Evolutionary conservation across 1,139 yeast species (phyloP), one percentile per base, ranked within the genome.

Genomic region (Yamadazyma friedrichii): DNA sequence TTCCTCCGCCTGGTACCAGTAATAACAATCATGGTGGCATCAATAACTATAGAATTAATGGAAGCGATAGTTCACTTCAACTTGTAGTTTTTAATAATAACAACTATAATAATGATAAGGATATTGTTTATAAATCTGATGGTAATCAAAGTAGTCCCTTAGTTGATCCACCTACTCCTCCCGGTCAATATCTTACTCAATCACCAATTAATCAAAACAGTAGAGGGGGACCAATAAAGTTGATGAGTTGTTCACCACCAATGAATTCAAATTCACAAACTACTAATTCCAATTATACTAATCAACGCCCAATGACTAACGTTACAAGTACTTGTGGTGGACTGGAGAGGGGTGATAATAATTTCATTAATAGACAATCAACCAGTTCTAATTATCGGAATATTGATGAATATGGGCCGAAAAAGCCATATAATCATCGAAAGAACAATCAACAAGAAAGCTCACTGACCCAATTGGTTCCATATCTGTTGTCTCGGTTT

Each of bases 261-360:
- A 12, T 20, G 8, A 8, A 6, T 27, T 13, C 26, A 17, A 35
- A 31, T 36, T 6, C n/a, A 8, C 36, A 36, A 16, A 15, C 9
- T 25, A 22, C 3, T 10, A 15, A 24, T 11, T 29, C 39, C 4
- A 20, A 25, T 9, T 29, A 35, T 15, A 4, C 11, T 13, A 46
- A 44, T 40, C 44, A 38, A 13, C 47, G 46, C 22, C 53, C 45
- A 12, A 10, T 9, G n/a, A 47, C 54, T 3, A 46, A 42, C 31
- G 26, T 45, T 17, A 49, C 56, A 9, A 43, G 45, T 30, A 45
- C 52, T 27, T 53, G 61, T 35, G 24, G 31, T 12, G 24, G 15
- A 10, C 39, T 35, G 40, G 5, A 10, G 8, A 33, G 17, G 22
- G 38, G 39, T 24, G 34, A 15, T 20, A 17, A 20, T 11, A 38